These are phyloP conservation scores for Serpula lacrymans DNA, from an alignment of 768 basidiomycete species.

Conservation along the genomic window DNA sequence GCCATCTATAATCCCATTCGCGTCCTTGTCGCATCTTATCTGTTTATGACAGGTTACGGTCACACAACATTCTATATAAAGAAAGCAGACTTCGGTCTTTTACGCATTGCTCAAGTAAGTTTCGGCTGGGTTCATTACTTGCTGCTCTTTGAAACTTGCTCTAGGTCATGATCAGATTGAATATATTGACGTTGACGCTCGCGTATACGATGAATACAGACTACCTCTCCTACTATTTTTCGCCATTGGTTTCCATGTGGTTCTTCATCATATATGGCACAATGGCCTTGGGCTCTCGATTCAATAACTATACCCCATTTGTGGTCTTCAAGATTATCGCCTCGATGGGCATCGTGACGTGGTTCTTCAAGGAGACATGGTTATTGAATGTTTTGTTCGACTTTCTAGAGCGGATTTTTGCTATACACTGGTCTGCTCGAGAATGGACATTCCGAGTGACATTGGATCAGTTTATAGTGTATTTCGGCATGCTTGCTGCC, in stretches of 20 bases:
- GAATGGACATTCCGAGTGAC: slow-evolving; percentile 91
- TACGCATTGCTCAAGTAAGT: slow-evolving; percentile 68
- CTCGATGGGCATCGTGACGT: slow-evolving; percentile 61
- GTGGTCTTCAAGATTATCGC: slow-evolving; percentile 66
- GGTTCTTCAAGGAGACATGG: slow-evolving; percentile 62
- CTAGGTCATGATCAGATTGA: slow-evolving; percentile 77
- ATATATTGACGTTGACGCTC: slow-evolving; percentile 76
- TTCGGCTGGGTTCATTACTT: not conserved
- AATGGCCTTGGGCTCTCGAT: slow-evolving; percentile 63
- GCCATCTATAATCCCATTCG: slow-evolving; percentile 94
- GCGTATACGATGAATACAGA: slow-evolving; percentile 91
- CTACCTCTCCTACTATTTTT: slow-evolving; percentile 89
- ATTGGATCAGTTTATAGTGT: slow-evolving; percentile 88
- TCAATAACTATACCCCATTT: slow-evolving; percentile 69
- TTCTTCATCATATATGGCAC: slow-evolving; percentile 84
- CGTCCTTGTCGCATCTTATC: slow-evolving; percentile 82
- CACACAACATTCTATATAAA: slow-evolving; percentile 87
- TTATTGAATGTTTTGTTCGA: slow-evolving; percentile 63
- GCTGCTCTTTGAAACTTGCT: slow-evolving; percentile 6
- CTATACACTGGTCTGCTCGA: slow-evolving; percentile 76
- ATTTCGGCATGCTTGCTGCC: slow-evolving; percentile 79
- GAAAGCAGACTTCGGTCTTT: slow-evolving; percentile 83
- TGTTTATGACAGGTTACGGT: slow-evolving; percentile 94
- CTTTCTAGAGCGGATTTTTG: slow-evolving; percentile 60
- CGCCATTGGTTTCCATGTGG: slow-evolving; percentile 89